phyloP scores from a whole-genome alignment of 164 flowering plant genomes.

The Stephania cephalantha region DNA sequence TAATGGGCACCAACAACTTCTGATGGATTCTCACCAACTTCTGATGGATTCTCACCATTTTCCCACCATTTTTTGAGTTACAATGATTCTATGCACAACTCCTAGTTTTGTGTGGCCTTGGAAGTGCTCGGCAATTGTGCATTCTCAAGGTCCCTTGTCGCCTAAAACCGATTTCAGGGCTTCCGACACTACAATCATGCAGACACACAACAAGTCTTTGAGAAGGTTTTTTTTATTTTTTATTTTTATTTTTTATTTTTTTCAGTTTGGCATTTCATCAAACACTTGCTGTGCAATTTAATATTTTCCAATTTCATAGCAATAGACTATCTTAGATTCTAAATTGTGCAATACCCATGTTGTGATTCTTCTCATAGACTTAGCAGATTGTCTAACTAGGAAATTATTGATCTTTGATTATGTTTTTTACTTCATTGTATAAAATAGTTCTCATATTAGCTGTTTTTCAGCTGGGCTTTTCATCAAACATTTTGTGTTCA shows the following conservation, averaged over 20 bases:
- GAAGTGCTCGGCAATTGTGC: not conserved
- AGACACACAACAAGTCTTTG: not conserved
- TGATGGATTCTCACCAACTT: not conserved
- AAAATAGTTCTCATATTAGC: not conserved
- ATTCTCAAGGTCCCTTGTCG: not conserved
- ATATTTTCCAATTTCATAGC: not conserved
- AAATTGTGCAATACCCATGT: not conserved
- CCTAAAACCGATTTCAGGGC: not conserved
- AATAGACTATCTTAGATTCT: not conserved
- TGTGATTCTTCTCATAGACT: not conserved
- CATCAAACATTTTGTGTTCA: not conserved
- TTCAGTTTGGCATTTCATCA: not conserved
- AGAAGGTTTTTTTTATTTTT: too few relatives aligned
- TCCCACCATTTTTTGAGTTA: not conserved
- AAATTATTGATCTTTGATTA: not conserved
- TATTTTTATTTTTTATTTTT: not conserved
- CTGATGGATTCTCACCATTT: not conserved
- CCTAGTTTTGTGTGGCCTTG: not conserved
- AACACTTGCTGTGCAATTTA: not conserved
- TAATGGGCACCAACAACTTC: not conserved
- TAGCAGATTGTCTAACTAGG: not conserved
- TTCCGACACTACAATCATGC: not conserved
- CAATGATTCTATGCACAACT: not conserved
- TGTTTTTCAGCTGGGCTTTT: conserved; percentile 31
- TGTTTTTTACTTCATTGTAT: not conserved